Percentiles rank a stretch among this genome's conserved stretches.
Conservation (phyloP, 257 asterid genomes). For the Anisodus tanguticus region DNA sequence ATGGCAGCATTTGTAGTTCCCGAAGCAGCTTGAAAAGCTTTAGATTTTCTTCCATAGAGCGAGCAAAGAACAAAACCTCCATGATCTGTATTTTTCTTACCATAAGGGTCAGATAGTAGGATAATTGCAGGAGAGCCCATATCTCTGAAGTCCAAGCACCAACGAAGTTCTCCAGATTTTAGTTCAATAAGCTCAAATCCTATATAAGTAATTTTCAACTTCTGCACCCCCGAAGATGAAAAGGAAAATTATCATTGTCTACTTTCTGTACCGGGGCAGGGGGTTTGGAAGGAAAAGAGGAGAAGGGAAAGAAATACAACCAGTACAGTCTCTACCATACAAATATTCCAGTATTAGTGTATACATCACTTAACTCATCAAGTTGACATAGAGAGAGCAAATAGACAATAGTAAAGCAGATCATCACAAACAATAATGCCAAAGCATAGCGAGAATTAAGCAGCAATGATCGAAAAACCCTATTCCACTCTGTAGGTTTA, state of each 20-base stretch:
- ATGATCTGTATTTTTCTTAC: constrained; percentile 72
- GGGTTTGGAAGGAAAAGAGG: background rate
- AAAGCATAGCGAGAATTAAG: constrained; percentile 16
- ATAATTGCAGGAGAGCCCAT: constrained; percentile 90
- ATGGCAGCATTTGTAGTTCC: constrained; percentile 80
- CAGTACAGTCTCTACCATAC: constrained; percentile 3
- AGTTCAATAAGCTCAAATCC: constrained; percentile 87
- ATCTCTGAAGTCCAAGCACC: constrained; percentile 99
- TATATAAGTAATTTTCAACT: constrained; percentile 81
- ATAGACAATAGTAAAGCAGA: constrained; percentile 1
- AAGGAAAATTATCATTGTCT: constrained; percentile 29
- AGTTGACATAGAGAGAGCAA: constrained; percentile 9
- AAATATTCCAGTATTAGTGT: background rate
- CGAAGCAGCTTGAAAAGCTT: constrained; percentile 97
- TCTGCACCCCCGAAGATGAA: constrained; percentile 52
- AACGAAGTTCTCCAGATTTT: constrained; percentile 88
- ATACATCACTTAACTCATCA: background rate
- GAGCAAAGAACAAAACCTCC: constrained; percentile 92
- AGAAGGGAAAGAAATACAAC: constrained; percentile 9
- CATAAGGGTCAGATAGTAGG: constrained; percentile 79
- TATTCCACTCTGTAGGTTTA: background rate
- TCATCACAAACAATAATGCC: constrained; percentile 1
- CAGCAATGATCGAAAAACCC: background rate
- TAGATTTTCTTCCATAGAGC: constrained; percentile 92
- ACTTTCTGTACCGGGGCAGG: background rate